Conservation (phyloP, 1,284 basidiomycete genomes). For the Fomitopsis schrenkii region DNA sequence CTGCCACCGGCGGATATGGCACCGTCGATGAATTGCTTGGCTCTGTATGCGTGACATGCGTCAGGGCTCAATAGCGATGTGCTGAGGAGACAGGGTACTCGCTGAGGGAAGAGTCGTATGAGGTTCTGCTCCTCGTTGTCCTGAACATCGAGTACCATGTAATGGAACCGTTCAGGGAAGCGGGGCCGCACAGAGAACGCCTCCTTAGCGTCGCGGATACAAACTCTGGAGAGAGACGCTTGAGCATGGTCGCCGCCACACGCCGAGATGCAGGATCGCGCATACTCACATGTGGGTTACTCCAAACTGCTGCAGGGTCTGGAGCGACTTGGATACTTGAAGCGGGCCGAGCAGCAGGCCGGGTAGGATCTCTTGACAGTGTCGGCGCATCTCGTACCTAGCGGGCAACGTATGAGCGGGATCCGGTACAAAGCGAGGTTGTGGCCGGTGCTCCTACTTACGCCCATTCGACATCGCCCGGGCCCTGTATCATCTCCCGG, state of each 20-base stretch:
- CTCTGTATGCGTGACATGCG: slow-evolving; percentile 38
- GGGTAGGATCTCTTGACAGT: slow-evolving; percentile 90
- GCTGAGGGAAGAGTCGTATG: slow-evolving; percentile 79
- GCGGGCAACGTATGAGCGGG: neutral
- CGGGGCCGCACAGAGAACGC: slow-evolving; percentile 84
- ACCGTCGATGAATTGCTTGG: slow-evolving; percentile 75
- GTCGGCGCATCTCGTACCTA: slow-evolving; percentile 93
- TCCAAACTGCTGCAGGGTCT: slow-evolving; percentile 56
- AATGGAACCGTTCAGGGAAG: slow-evolving; percentile 77
- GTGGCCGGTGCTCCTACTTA: slow-evolving; percentile 23
- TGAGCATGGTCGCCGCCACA: neutral
- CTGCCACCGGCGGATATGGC: slow-evolving; percentile 67
- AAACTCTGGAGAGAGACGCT: slow-evolving; percentile 43
- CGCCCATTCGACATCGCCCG: slow-evolving; percentile 78
- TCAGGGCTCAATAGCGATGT: neutral
- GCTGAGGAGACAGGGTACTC: slow-evolving; percentile 19
- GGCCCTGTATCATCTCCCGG: slow-evolving; percentile 65
- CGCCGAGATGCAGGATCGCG: neutral
- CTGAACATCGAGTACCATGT: slow-evolving; percentile 82
- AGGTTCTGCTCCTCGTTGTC: slow-evolving; percentile 91
- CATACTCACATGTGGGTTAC: slow-evolving; percentile 84
- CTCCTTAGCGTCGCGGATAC: slow-evolving; percentile 84
- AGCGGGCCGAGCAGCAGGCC: slow-evolving; percentile 85
- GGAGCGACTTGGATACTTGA: slow-evolving; percentile 78
- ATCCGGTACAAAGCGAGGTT: neutral